Percentiles rank a stretch among this genome's conserved stretches.
Conservation (phyloP, 495 filamentous ascomycete species). For the Penicillium cataractarum region DNA sequence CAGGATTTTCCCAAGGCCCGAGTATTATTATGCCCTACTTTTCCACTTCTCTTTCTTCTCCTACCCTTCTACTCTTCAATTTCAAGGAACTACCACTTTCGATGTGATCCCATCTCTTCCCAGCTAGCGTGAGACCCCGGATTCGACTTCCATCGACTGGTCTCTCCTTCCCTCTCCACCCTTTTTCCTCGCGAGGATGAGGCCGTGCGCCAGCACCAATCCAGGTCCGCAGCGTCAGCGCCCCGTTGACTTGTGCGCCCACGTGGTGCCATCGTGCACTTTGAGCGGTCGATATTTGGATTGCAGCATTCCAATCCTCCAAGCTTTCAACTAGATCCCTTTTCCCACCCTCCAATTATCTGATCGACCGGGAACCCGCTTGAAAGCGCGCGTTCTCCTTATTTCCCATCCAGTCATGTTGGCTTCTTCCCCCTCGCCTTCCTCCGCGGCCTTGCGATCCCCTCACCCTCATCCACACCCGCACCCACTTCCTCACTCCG, state of each 20-base stretch:
- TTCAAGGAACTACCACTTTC: not conserved
- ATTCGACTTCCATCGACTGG: conserved; percentile 8
- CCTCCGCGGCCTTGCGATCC: conserved; percentile 42
- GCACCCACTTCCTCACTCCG: conserved; percentile 7
- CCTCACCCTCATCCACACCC: conserved; percentile 32
- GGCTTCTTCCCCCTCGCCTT: conserved; percentile 53
- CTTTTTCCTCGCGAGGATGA: conserved; percentile 27
- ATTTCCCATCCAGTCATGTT: conserved; percentile 39
- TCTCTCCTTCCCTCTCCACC: conserved; percentile 5
- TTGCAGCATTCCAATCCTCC: conserved; percentile 28
- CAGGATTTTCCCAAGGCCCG: conserved; percentile 16
- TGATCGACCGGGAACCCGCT: conserved; percentile 8
- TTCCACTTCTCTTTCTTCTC: not conserved
- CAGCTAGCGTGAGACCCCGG: conserved; percentile 7
- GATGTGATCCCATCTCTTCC: conserved; percentile 8
- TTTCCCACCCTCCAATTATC: not conserved
- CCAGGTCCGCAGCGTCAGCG: conserved; percentile 42
- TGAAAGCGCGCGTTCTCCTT: not conserved
- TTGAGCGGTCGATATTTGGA: conserved; percentile 24
- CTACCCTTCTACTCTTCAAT: not conserved
- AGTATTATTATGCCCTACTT: not conserved
- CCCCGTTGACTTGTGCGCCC: conserved; percentile 49
- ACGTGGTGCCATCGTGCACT: conserved; percentile 46
- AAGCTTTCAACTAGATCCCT: not conserved
- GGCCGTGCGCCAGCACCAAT: conserved; percentile 31